Percentiles rank a stretch among this genome's conserved stretches.
phyloP scores from a whole-genome alignment of 2,329 filamentous ascomycete genomes.

The Ceratocystis lukuohia region DNA sequence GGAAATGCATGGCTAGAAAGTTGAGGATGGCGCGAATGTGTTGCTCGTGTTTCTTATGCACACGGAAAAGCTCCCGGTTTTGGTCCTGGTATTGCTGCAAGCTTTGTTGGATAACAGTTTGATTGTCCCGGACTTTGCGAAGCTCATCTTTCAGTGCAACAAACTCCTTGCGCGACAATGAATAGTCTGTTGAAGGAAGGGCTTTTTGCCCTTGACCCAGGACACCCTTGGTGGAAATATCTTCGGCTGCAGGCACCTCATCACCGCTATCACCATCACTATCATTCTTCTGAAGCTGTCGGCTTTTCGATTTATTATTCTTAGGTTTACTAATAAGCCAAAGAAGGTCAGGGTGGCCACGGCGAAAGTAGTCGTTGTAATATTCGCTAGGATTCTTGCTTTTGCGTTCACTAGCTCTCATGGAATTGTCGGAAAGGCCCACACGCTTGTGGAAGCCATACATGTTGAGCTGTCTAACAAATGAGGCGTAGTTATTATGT shows the following conservation, averaged over 20 bases:
- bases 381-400: conserved; percentile 98
- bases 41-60: conserved; percentile 75
- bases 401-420: conserved; percentile 92
- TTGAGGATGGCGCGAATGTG: conserved; percentile 98
- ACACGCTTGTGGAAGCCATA: conserved; percentile 97
- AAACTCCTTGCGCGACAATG: conserved; percentile 57
- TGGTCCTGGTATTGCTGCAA: conserved; percentile 34
- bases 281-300: conserved; percentile 50
- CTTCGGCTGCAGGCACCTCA: conserved; percentile 32
- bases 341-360: conserved; percentile 78
- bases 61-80: conserved; percentile 19
- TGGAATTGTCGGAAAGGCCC: conserved; percentile 87
- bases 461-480: conserved; percentile 90
- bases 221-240: conserved; percentile 23
- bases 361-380: conserved; percentile 89
- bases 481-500: conserved; percentile 96
- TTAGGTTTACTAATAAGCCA: conserved; percentile 97
- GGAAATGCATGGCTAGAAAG: conserved; percentile 92
- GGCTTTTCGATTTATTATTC: conserved; percentile 49
- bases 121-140: conserved; percentile 68
- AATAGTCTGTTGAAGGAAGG: conserved; percentile 15
- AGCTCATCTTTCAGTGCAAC: conserved; percentile 66
- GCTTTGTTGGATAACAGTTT: conserved; percentile 70
- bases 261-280: conserved; percentile 58
- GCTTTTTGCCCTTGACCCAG: conserved; percentile 10